Percentiles rank a stretch among this genome's conserved stretches.
These are phyloP conservation scores for Pseudogymnoascus verrucosus DNA, from an alignment of 2,329 filamentous ascomycete genomes.

Conservation along the genomic window DNA sequence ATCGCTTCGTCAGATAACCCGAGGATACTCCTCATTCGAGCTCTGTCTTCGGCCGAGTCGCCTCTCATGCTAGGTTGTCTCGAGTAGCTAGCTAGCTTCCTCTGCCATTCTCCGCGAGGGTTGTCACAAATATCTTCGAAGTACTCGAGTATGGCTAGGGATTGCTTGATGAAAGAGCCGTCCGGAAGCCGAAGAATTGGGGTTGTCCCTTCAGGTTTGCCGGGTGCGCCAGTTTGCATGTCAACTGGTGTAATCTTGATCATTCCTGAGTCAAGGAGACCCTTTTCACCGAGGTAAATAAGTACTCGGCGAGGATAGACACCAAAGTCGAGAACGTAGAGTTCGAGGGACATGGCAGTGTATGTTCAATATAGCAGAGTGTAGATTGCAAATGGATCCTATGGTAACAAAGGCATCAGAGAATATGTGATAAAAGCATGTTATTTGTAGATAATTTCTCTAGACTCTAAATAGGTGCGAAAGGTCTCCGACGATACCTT, in stretches of 20 bases:
- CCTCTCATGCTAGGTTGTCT: constrained; percentile 9
- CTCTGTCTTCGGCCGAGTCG: constrained; percentile 7
- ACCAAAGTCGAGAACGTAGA: constrained; percentile 10
- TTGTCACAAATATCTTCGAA: constrained; percentile 21
- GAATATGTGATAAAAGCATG: background rate
- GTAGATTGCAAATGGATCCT: background rate
- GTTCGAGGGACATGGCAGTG: constrained; percentile 9
- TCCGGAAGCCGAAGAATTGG: constrained; percentile 18
- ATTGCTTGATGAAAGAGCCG: constrained; percentile 20
- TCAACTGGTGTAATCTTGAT: constrained; percentile 6
- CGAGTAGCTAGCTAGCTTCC: background rate
- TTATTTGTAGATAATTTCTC: background rate
- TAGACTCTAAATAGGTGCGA: background rate
- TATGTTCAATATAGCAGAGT: background rate
- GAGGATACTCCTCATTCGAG: constrained; percentile 9
- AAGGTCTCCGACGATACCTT: background rate
- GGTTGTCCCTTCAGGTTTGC: constrained; percentile 18
- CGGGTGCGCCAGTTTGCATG: constrained; percentile 13
- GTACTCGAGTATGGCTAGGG: constrained; percentile 21
- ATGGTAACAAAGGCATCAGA: background rate
- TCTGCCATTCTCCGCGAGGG: background rate
- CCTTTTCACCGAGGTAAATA: constrained; percentile 11
- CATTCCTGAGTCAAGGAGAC: background rate
- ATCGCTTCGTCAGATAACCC: constrained; percentile 9
- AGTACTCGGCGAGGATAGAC: constrained; percentile 13